Conservation (phyloP, 805 yeast genomes). For the Lachancea lanzarotensis region DNA sequence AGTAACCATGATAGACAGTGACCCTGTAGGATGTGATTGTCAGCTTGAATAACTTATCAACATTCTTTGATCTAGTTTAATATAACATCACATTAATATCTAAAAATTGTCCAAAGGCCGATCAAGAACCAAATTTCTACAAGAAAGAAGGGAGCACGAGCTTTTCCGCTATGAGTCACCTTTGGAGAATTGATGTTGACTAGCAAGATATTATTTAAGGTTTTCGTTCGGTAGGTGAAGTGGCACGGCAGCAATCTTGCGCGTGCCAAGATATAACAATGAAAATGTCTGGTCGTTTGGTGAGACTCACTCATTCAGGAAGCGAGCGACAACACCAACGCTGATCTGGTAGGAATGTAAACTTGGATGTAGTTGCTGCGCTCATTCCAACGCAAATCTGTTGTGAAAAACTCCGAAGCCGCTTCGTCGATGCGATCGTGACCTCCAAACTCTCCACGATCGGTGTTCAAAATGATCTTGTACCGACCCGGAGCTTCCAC, state of each 20-base stretch:
- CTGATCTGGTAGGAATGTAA: slow-evolving; percentile 72
- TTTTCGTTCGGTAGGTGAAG: too few relatives aligned
- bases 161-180: too few relatives aligned
- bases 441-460: slow-evolving; percentile 69
- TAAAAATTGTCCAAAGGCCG: too few relatives aligned
- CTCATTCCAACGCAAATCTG: slow-evolving; percentile 72
- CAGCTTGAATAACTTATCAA: too few relatives aligned
- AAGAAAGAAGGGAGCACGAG: too few relatives aligned
- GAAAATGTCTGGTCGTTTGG: not conserved
- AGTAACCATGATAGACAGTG: slow-evolving; percentile 21
- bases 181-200: too few relatives aligned
- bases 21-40: not conserved
- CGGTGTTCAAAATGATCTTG: slow-evolving; percentile 68
- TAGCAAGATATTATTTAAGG: too few relatives aligned
- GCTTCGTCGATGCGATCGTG: slow-evolving; percentile 62
- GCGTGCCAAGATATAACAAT: too few relatives aligned
- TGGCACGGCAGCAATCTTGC: too few relatives aligned
- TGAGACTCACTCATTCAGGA: not conserved
- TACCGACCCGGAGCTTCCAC: slow-evolving; percentile 75
- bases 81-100: too few relatives aligned
- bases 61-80: too few relatives aligned
- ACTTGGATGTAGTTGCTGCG: slow-evolving; percentile 73
- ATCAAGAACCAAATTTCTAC: too few relatives aligned
- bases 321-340: slow-evolving; percentile 47
- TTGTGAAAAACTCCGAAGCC: slow-evolving; percentile 54